Evolutionary conservation across 345 rosid species (phyloP).

Genomic region (Populus tremula): DNA sequence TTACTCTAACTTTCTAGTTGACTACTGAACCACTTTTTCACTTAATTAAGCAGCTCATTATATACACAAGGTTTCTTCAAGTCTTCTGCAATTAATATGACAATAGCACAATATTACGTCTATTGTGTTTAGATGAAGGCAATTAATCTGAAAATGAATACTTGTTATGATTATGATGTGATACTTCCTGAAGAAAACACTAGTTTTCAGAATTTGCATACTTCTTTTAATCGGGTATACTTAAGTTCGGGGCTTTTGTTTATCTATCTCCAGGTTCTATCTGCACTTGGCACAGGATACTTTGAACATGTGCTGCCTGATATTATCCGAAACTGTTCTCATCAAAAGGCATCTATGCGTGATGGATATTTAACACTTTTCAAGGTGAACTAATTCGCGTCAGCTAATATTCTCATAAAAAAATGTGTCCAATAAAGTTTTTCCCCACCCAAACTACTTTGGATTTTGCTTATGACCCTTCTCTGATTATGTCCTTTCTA

Average conservation of each 20-base stretch:
- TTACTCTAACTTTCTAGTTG: not conserved
- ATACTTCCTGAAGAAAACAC: not conserved
- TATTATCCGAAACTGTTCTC: conserved; percentile 86
- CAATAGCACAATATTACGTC: not conserved
- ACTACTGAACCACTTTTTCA: not conserved
- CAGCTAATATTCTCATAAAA: too few relatives aligned
- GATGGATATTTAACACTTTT: conserved; percentile 98
- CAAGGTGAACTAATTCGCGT: conserved; percentile 46
- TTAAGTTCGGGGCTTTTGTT: not conserved
- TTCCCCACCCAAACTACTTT: too few relatives aligned
- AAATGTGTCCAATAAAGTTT: too few relatives aligned
- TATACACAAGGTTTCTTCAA: not conserved
- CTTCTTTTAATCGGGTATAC: not conserved
- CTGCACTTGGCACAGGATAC: conserved; percentile 86
- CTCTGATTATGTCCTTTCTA: conserved; percentile 2
- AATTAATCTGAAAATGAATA: not conserved
- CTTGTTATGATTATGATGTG: not conserved
- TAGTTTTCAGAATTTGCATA: not conserved
- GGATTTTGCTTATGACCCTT: not conserved
- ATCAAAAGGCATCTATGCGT: conserved; percentile 87
- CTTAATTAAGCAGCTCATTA: not conserved
- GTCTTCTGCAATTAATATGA: not conserved
- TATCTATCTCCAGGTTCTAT: conserved; percentile 64
- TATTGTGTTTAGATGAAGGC: not conserved
- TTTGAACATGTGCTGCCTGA: conserved; percentile 85